phyloP scores from a whole-genome alignment of 1,284 basidiomycete genomes.

The Cronartium quercuum region DNA sequence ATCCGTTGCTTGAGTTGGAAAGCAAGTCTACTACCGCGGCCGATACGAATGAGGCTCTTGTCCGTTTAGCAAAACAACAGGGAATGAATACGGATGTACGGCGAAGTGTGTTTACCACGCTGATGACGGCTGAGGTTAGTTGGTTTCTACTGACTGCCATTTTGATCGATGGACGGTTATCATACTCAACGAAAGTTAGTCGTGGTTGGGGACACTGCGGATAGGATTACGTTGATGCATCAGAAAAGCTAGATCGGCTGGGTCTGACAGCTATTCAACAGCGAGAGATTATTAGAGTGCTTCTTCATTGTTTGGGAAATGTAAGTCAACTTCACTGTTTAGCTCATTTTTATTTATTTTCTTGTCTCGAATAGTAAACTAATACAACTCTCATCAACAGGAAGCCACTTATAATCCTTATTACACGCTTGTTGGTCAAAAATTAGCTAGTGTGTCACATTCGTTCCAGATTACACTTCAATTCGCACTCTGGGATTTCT shows the following conservation, averaged over 20 bases:
- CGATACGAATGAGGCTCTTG: constrained; percentile 55
- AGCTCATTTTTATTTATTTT: neutral
- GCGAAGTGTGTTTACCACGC: constrained; percentile 78
- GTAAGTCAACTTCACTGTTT: constrained; percentile 53
- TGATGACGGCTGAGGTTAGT: constrained; percentile 86
- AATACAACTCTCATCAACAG: constrained; percentile 51
- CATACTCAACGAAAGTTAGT: neutral
- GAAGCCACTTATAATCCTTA: constrained; percentile 92
- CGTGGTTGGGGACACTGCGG: neutral
- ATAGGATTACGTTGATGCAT: constrained; percentile 89
- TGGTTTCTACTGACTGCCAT: neutral
- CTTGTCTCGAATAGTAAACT: neutral
- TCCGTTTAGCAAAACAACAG: constrained; percentile 78
- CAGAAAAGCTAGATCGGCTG: constrained; percentile 73
- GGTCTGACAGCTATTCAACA: constrained; percentile 83
- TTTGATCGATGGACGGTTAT: neutral
- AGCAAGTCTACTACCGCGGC: constrained; percentile 41
- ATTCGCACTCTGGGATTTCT: constrained; percentile 94
- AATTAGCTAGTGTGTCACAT: constrained; percentile 52
- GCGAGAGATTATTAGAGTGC: constrained; percentile 83
- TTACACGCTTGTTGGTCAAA: constrained; percentile 78
- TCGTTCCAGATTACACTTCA: constrained; percentile 87
- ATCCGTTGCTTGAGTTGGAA: constrained; percentile 66
- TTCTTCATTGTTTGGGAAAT: constrained; percentile 87
- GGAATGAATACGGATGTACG: constrained; percentile 99